These are phyloP conservation scores for Phragmites australis DNA, from an alignment of 176 grass and related monocot genomes.

Conservation along the genomic window DNA sequence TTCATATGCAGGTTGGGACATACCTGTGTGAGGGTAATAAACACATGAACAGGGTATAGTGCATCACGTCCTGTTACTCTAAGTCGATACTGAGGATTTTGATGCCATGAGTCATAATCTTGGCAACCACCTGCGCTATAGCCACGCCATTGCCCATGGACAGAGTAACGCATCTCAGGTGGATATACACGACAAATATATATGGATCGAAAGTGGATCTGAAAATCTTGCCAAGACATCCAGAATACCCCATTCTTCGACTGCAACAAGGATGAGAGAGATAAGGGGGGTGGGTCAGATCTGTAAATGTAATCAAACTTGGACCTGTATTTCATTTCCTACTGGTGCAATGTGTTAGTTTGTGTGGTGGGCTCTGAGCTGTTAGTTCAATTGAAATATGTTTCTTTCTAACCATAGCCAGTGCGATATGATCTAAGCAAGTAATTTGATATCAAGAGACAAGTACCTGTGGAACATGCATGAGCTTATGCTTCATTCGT, in stretches of 20 bases:
- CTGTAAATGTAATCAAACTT: conserved; percentile 17
- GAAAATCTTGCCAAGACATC: conserved; percentile 99
- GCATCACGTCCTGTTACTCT: conserved; percentile 82
- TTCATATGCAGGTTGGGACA: conserved; percentile 27
- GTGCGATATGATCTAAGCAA: background rate
- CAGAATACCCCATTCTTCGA: conserved; percentile 98
- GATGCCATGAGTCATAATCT: conserved; percentile 97
- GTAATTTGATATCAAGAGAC: conserved; percentile 22
- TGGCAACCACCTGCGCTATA: conserved; percentile 96
- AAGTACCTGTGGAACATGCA: conserved; percentile 89
- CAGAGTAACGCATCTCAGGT: conserved; percentile 89
- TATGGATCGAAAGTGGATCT: conserved; percentile 99
- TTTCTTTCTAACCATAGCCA: conserved; percentile 6
- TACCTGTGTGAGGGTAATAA: conserved; percentile 99
- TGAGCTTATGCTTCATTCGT: conserved; percentile 98
- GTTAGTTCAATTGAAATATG: background rate
- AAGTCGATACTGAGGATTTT: conserved; percentile 94
- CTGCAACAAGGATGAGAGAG: conserved; percentile 43
- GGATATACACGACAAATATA: conserved; percentile 98
- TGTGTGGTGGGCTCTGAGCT: background rate
- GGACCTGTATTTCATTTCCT: conserved; percentile 17
- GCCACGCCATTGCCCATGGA: conserved; percentile 95
- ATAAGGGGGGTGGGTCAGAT: conserved; percentile 12
- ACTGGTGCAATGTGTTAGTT: background rate
- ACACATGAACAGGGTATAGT: conserved; percentile 85